Evolutionary conservation across 2,329 filamentous ascomycete species (phyloP).

Genomic region (Fusarium sp.): DNA sequence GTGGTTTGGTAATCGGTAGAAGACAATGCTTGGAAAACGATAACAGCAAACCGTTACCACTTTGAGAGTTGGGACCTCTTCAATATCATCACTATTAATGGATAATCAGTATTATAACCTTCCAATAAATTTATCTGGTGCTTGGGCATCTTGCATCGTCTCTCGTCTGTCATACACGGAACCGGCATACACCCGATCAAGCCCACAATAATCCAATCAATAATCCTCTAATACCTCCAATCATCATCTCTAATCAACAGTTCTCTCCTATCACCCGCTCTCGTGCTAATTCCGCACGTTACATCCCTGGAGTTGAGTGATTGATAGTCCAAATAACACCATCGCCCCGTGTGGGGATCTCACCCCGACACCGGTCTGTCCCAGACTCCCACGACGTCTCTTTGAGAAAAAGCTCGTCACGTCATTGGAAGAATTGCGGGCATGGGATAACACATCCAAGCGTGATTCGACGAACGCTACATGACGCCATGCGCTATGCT

Average conservation of each 20-base stretch:
- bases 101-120: too few species aligned
- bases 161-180: background rate
- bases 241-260: background rate
- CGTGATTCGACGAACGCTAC: conserved; percentile 30
- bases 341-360: conserved; percentile 34
- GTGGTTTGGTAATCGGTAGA: background rate
- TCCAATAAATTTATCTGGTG: background rate
- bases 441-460: conserved; percentile 18
- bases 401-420: conserved; percentile 19
- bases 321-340: conserved; percentile 41
- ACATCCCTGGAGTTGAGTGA: conserved; percentile 32
- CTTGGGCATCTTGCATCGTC: background rate
- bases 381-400: conserved; percentile 3
- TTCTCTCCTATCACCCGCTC: background rate
- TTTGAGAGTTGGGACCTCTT: rapidly evolving
- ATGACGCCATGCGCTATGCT: conserved; percentile 37
- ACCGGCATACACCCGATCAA: background rate
- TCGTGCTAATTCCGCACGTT: background rate
- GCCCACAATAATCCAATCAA: background rate
- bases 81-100: rapidly evolving
- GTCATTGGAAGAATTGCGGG: conserved; percentile 31
- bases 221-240: background rate
- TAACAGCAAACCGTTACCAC: rapidly evolving
- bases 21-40: background rate
- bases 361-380: conserved; percentile 34